Conservation (phyloP, 2,329 filamentous ascomycete species). For the Blastomyces parvus region DNA sequence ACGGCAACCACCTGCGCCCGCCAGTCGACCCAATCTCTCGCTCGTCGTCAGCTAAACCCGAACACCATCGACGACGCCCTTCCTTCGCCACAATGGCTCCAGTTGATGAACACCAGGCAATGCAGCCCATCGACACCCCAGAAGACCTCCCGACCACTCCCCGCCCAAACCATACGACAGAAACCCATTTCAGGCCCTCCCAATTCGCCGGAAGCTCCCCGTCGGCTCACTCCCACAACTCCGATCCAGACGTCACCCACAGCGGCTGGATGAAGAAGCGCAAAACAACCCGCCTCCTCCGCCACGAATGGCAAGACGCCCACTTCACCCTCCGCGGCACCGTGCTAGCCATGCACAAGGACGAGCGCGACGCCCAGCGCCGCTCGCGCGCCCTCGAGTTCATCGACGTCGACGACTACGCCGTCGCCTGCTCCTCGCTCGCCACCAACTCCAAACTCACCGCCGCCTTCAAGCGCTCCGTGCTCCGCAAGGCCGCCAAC, state of each 20-base stretch:
- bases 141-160: conserved; percentile 22
- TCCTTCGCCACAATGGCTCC: conserved; percentile 22
- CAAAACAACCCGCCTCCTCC: conserved; percentile 76
- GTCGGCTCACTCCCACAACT: neutral
- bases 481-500: conserved; percentile 25
- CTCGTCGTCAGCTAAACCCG: conserved; percentile 33
- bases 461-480: conserved; percentile 63
- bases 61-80: conserved; percentile 28
- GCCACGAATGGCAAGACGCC: conserved; percentile 87
- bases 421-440: conserved; percentile 39
- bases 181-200: conserved; percentile 17
- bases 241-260: conserved; percentile 50
- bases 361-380: conserved; percentile 20
- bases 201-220: neutral
- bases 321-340: conserved; percentile 79
- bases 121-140: conserved; percentile 26
- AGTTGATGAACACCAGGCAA: conserved; percentile 21
- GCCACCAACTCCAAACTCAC: conserved; percentile 71
- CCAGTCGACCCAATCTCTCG: conserved; percentile 39
- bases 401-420: conserved; percentile 34
- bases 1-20: conserved; percentile 40
- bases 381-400: conserved; percentile 24
- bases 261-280: conserved; percentile 92
- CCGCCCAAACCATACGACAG: neutral
- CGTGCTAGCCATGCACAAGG: conserved; percentile 41